phyloP scores from a whole-genome alignment of 2,329 filamentous ascomycete genomes.

The Blastomyces gilchristii region DNA sequence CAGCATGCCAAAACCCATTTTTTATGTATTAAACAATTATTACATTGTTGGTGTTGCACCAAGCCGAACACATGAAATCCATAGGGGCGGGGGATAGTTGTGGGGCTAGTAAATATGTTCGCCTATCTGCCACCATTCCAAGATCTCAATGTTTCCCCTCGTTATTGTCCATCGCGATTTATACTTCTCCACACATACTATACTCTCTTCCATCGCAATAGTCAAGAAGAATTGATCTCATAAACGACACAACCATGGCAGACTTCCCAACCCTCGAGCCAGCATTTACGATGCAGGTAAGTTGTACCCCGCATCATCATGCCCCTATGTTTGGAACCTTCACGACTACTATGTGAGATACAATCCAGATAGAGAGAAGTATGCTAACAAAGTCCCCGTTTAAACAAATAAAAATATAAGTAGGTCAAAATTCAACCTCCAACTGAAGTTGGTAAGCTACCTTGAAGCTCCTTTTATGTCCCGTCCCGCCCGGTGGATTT shows the following conservation, averaged over 20 bases:
- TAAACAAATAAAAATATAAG: background rate
- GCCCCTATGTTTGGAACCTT: background rate
- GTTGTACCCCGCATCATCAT: conserved; percentile 8
- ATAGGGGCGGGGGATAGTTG: background rate
- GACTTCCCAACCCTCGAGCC: conserved; percentile 32
- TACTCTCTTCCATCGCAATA: background rate
- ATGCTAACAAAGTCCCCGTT: background rate
- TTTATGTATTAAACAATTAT: too few species aligned
- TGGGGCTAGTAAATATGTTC: too few species aligned
- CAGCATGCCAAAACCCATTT: background rate
- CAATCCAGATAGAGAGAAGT: background rate
- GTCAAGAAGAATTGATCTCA: background rate
- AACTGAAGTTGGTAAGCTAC: conserved; percentile 24
- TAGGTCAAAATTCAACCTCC: conserved; percentile 27
- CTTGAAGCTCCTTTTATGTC: background rate
- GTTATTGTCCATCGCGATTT: background rate
- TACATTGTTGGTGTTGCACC: background rate
- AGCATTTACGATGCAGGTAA: conserved; percentile 32
- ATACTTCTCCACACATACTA: too few species aligned
- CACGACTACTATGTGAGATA: background rate
- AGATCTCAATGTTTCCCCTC: background rate
- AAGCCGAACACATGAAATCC: background rate
- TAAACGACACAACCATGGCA: conserved; percentile 20
- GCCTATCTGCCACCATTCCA: too few species aligned
- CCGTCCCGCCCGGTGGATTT: background rate